Base-by-base conservation (phyloP, 345 rosid genomes). In the Psidium friedrichsthalianum region DNA sequence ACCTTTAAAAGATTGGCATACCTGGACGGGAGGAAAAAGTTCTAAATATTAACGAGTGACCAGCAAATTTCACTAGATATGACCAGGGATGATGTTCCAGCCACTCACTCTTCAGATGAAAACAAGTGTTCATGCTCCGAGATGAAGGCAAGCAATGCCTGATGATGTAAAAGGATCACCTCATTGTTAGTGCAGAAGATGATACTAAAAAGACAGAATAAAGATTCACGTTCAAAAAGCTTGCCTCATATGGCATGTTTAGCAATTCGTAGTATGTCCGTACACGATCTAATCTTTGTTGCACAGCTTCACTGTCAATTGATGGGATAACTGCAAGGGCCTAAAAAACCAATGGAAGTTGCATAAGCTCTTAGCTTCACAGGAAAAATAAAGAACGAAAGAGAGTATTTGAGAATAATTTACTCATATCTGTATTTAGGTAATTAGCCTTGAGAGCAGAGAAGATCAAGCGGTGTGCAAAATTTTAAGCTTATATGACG, bases 161-260 rank as follows among this genome's bases (percentile, higher is more conserved):
- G 95, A 59, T 87, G 85, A 86, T 86, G 82, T 24, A 61, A 15
- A 84, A 49, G 78, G 6, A 54, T 85, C 13, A 64, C 20, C 15
- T 85, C 47, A 84, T 52, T 18, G 21, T 27, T 32, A 84, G 83
- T n/a, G 22, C 47, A 83, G 83, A n/a, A n/a, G 24, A 29, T n/a
- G 47, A 36, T 47, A 53, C 82, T 69, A 16, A 54, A 87, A 54
- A 44, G 25, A 22, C 25, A 52, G 52, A 32, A 57, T 29, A 82
- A 85, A 47, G 16, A 32, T 13, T 9, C 82, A 29, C 52, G 44
- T 74, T 86, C 29, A 49, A 76, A 74, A 74, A 85, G 74, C 95
- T 92, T 92, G 92, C 99, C 95, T 98, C 99, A 87, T 89, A 96
- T 87, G 98, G 98, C 99, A 98, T 95, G 90, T 98, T 98, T 85